phyloP scores from a whole-genome alignment of 768 basidiomycete species.

The Crassisporium funariophilum region DNA sequence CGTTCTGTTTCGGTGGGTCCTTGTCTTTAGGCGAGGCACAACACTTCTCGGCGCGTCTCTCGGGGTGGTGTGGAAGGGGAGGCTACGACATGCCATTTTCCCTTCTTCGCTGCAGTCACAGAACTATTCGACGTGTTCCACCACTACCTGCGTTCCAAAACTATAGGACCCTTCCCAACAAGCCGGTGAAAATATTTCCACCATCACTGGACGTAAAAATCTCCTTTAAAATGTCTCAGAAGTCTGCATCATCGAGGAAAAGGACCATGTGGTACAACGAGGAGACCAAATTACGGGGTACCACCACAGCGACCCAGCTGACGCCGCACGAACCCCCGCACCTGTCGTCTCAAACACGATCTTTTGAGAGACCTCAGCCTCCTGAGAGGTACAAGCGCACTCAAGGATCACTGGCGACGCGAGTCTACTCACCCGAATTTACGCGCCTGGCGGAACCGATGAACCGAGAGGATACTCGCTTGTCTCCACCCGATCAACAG shows the following conservation, averaged over 20 bases:
- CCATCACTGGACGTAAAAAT: too few species aligned
- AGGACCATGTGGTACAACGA: too few species aligned
- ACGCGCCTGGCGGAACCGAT: too few species aligned
- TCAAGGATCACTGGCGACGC: too few species aligned
- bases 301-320: background rate
- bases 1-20: background rate
- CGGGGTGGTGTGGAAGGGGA: background rate
- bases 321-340: background rate
- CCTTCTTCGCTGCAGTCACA: constrained; percentile 7
- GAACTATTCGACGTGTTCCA: background rate
- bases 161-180: background rate
- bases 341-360: background rate
- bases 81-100: constrained; percentile 15
- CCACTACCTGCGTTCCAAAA: background rate
- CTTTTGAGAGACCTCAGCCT: background rate
- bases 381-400: too few species aligned
- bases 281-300: too few species aligned
- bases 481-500: background rate
- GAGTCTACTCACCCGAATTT: too few species aligned
- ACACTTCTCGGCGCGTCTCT: background rate
- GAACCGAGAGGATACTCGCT: too few species aligned
- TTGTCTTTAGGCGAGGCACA: background rate
- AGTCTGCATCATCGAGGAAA: background rate
- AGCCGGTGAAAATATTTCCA: too few species aligned
- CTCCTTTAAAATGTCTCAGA: too few species aligned